Conservation (phyloP, 2,329 filamentous ascomycete species). For the Colletotrichum eleusines region DNA sequence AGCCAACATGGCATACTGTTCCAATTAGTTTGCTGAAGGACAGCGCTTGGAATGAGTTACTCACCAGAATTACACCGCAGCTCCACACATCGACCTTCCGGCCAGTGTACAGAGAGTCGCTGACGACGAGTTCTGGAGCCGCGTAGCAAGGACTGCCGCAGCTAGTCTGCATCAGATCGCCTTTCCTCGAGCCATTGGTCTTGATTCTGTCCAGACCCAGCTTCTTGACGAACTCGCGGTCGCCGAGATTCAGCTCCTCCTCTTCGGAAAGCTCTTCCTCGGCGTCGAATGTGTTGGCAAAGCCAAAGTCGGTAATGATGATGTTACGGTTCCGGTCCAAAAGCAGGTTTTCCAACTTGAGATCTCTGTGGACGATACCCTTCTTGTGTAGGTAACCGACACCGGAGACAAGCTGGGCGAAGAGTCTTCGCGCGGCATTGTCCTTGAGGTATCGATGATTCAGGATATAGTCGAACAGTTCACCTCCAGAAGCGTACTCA, state of each 20-base stretch:
- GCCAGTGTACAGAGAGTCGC: conserved; percentile 96
- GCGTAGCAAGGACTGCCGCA: conserved; percentile 99
- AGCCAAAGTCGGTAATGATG: conserved; percentile 99
- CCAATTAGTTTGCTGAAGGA: conserved; percentile 9
- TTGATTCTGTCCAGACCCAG: conserved; percentile 86
- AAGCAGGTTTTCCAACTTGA: conserved; percentile 96
- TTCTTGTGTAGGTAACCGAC: conserved; percentile 99
- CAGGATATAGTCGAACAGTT: conserved; percentile 98
- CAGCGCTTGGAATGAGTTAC: conserved; percentile 51
- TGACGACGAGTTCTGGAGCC: conserved; percentile 95
- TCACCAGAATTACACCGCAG: conserved; percentile 96
- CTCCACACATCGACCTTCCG: conserved; percentile 99
- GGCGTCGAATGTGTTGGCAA: conserved; percentile 96
- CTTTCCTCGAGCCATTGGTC: conserved; percentile 80
- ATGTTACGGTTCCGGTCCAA: conserved; percentile 98
- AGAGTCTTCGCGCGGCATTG: conserved; percentile 87
- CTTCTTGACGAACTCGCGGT: conserved; percentile 89
- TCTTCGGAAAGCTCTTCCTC: conserved; percentile 89
- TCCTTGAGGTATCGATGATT: conserved; percentile 98
- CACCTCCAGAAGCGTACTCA: conserved; percentile 96
- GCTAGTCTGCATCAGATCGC: conserved; percentile 98
- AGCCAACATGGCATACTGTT: conserved; percentile 96
- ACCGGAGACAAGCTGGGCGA: conserved; percentile 94
- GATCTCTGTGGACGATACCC: conserved; percentile 95
- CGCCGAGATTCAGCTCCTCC: conserved; percentile 86